phyloP scores from a whole-genome alignment of 495 filamentous ascomycete genomes.

The Podospora appendiculata region DNA sequence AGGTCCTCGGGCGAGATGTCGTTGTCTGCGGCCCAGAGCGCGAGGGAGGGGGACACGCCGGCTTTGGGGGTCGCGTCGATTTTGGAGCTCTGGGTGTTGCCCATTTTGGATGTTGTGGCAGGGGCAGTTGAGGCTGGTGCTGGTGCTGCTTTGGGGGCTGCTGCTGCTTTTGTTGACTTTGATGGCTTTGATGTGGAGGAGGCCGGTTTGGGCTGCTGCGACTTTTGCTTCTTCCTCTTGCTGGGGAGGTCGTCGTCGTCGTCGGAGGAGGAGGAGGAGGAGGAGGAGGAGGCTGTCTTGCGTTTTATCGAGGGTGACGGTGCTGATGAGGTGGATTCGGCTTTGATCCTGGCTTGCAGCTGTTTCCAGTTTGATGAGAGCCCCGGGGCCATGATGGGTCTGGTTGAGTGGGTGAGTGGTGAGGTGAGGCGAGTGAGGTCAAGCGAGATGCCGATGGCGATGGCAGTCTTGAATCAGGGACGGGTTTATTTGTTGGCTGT shows the following conservation, averaged over 20 bases:
- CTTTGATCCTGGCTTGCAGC: constrained; percentile 57
- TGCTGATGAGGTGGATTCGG: constrained; percentile 30
- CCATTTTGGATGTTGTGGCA: constrained; percentile 19
- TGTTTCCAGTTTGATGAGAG: constrained; percentile 68
- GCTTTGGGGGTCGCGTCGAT: constrained; percentile 16
- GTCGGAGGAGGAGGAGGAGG: too few relatives aligned
- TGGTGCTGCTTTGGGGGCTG: not conserved
- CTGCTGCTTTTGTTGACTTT: not conserved
- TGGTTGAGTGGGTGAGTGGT: not conserved
- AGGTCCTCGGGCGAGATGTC: constrained; percentile 54
- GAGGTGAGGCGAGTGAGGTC: not conserved
- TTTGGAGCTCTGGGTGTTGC: constrained; percentile 25
- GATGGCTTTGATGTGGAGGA: not conserved
- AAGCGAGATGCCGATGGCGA: too few relatives aligned
- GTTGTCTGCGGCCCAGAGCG: constrained; percentile 45
- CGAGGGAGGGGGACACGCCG: constrained; percentile 30
- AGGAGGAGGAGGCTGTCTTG: constrained; percentile 10
- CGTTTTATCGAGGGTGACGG: constrained; percentile 16
- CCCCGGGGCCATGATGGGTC: constrained; percentile 25
- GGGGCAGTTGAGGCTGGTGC: not conserved
- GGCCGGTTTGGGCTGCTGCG: not conserved
- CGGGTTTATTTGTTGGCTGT: not conserved
- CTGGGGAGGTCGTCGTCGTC: not conserved
- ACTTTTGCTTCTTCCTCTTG: constrained; percentile 2
- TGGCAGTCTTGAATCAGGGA: not conserved